Evolutionary conservation across 345 rosid genomes (phyloP), one percentile per base, ranked within the genome.

Genomic region (Rubroshorea leprosula): DNA sequence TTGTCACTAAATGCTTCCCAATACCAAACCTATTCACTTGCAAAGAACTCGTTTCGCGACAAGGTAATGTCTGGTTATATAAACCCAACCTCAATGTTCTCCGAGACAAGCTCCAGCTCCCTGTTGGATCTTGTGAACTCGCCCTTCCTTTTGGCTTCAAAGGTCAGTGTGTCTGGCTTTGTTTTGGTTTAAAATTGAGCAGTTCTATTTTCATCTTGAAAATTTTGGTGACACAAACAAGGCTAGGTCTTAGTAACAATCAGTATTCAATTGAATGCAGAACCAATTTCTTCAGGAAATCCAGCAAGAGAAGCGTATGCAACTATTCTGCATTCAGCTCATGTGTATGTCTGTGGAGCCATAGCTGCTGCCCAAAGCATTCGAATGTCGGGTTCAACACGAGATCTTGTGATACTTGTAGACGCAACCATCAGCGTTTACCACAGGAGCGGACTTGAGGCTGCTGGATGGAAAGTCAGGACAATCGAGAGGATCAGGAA

Each of bases 361-460:
- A 89, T 92, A 26, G 84, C 84, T 0, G 98, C 93, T 0, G 96
- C 95, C 19, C 93, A 92, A 62, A 92, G 96, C 72, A 89, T 92
- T 70, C 85, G 96, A 41, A 83, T 86, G 81, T 76, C 86, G 0
- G 98, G 98, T 31, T 92, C 98, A 1, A 86, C 77, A 0, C 75
- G 95, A 27, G 98, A 92, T 78, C 93, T 92, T 7, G 93, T 92
- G 49, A 89, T 92, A 62, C 85, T 92, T 4, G 96, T 92, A 0
- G 98, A 92, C 49, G 80, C 84, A 25, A 81, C 85, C 15, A 86
- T 92, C 57, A 86, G 89, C 23, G 61, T 54, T 22, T 86, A 89
- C 54, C 93, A 92, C 61, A 78, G 87, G 66, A 88, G 82, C 62
- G 98, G 98, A 53, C 80, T 92, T 0, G 89, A 77, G 67, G 94